A percentile compares a stretch with the other conserved stretches of the same genome.
phyloP scores from a whole-genome alignment of 2,329 filamentous ascomycete genomes.

The Ascochyta koolunga region DNA sequence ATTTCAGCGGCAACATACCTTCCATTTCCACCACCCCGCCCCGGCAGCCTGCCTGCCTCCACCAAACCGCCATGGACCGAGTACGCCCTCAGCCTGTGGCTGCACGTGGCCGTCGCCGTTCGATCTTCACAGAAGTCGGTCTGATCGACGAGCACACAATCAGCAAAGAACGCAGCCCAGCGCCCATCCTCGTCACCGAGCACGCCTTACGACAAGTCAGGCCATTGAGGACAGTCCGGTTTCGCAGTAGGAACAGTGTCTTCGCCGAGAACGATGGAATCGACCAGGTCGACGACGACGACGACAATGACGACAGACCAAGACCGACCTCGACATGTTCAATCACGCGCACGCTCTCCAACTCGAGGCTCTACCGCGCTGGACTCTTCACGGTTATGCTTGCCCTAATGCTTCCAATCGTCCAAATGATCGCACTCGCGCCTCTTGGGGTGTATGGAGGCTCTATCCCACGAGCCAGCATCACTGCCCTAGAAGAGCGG shows the following conservation, averaged over 20 bases:
- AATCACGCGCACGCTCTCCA: conserved; percentile 14
- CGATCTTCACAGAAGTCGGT: conserved; percentile 47
- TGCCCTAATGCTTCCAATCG: conserved; percentile 41
- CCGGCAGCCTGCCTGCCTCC: conserved; percentile 5
- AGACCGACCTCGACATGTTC: background rate
- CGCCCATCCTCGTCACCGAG: conserved; percentile 29
- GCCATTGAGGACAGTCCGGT: conserved; percentile 39
- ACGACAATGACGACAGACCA: conserved; percentile 27
- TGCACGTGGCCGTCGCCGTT: conserved; percentile 35
- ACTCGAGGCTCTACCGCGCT: conserved; percentile 35
- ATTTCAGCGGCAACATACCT: background rate
- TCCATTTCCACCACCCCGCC: background rate
- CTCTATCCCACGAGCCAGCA: conserved; percentile 29
- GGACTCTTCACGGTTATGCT: conserved; percentile 38
- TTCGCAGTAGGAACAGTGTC: conserved; percentile 40
- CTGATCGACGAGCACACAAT: conserved; percentile 42
- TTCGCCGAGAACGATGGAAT: conserved; percentile 25
- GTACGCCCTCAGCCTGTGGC: conserved; percentile 33
- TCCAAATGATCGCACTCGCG: conserved; percentile 37
- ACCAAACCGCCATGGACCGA: conserved; percentile 32
- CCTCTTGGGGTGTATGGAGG: conserved; percentile 35
- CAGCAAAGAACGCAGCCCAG: conserved; percentile 36
- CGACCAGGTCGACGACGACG: conserved; percentile 27
- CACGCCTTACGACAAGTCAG: conserved; percentile 28
- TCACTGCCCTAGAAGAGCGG: conserved; percentile 22